A percentile compares a stretch with the other conserved stretches of the same genome.
Conservation (phyloP, 441 rosid species). For the Gossypium aridum region DNA sequence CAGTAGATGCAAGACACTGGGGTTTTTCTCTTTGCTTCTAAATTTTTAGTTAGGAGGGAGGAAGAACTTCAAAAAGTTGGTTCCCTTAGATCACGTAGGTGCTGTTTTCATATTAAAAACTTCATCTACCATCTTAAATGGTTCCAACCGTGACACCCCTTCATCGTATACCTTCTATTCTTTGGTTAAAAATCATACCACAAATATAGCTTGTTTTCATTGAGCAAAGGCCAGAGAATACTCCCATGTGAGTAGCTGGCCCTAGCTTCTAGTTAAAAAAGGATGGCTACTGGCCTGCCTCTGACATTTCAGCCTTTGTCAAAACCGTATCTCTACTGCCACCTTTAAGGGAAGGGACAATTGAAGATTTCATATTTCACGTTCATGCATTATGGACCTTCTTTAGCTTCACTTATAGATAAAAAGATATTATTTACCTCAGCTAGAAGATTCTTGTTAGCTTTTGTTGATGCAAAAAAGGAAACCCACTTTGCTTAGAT, state of each 20-base stretch:
- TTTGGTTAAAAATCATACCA: no score
- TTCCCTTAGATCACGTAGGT: neutral
- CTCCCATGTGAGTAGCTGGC: neutral
- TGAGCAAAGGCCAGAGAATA: no score
- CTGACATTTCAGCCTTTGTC: neutral
- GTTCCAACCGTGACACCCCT: neutral
- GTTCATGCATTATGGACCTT: neutral
- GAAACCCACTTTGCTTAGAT: no score
- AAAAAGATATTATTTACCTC: no score
- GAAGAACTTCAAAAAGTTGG: neutral
- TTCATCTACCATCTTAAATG: neutral
- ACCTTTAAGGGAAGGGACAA: neutral
- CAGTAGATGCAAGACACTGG: neutral
- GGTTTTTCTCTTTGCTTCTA: neutral
- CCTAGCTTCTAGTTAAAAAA: neutral
- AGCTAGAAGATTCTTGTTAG: no score
- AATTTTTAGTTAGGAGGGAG: neutral
- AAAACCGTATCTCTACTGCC: neutral
- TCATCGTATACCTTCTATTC: no score
- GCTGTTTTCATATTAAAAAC: neutral
- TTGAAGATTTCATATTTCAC: neutral
- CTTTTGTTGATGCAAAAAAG: no score
- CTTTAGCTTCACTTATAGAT: no score
- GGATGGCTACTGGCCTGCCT: constrained; percentile 4
- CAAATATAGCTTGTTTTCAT: no score